Evolutionary conservation across 345 rosid species (phyloP).

Genomic region (Excoecaria agallocha): DNA sequence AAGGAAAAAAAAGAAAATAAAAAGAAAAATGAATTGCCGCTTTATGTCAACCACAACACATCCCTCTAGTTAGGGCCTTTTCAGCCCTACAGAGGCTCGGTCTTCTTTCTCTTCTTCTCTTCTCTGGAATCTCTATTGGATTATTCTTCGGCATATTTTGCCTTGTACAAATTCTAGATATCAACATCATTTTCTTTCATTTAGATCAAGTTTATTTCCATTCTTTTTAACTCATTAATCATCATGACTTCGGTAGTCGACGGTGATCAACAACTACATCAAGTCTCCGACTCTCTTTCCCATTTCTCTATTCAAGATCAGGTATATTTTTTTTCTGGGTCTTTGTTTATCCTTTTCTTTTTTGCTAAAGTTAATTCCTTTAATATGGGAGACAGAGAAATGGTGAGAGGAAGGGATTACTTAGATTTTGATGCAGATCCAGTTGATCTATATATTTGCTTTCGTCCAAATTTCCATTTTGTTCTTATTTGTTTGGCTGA

Average conservation of each 20-base stretch:
- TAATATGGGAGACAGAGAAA: background rate
- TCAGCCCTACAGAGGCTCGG: background rate
- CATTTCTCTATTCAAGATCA: slow-evolving; percentile 29
- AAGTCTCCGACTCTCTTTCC: slow-evolving; percentile 9
- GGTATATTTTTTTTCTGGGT: slow-evolving; percentile 17
- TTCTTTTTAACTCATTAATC: background rate
- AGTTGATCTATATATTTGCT: background rate
- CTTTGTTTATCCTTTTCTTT: background rate
- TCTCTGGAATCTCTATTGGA: slow-evolving; percentile 8
- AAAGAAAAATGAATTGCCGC: background rate
- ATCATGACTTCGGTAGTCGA: slow-evolving; percentile 29
- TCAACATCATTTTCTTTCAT: background rate
- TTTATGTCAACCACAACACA: background rate
- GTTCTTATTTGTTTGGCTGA: background rate
- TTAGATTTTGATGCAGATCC: background rate
- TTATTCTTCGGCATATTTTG: slow-evolving; percentile 14
- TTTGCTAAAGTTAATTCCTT: background rate
- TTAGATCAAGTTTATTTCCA: background rate
- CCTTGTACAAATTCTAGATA: background rate
- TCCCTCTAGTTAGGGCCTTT: background rate
- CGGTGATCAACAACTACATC: slow-evolving; percentile 7
- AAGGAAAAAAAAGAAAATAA: background rate
- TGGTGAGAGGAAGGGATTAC: background rate
- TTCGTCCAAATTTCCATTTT: background rate
- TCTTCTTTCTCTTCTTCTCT: background rate